Evolutionary conservation across 768 basidiomycete genomes (phyloP).

Genomic region (Phlegmacium glaucopus): DNA sequence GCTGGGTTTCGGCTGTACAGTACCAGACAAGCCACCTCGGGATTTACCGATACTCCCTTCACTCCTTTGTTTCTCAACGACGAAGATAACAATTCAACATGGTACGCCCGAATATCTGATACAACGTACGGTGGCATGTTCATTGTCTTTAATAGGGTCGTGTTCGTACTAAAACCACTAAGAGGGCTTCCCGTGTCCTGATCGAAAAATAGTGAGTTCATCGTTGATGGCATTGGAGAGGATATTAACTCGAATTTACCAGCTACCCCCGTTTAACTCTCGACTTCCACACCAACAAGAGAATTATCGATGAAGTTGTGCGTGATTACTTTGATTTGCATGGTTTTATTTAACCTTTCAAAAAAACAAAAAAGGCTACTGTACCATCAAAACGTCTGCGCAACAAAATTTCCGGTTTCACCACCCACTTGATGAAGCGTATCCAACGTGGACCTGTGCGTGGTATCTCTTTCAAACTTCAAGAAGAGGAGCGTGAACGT

Average conservation of each 20-base stretch:
- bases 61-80: slow-evolving; percentile 12
- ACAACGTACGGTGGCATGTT: slow-evolving; percentile 10
- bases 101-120: slow-evolving; percentile 36
- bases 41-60: slow-evolving; percentile 22
- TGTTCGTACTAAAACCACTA: slow-evolving; percentile 99
- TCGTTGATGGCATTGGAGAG: background rate
- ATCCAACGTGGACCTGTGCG: slow-evolving; percentile 98
- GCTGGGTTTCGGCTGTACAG: slow-evolving; percentile 33
- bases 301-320: slow-evolving; percentile 97
- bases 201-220: slow-evolving; percentile 96
- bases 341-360: background rate
- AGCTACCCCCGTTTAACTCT: slow-evolving; percentile 99
- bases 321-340: slow-evolving; percentile 19
- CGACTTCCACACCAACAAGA: slow-evolving; percentile 99
- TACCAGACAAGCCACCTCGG: slow-evolving; percentile 40
- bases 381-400: slow-evolving; percentile 98
- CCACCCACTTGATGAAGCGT: slow-evolving; percentile 99
- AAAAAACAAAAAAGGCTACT: slow-evolving; percentile 53
- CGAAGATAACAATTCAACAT: slow-evolving; percentile 38
- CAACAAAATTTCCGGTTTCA: slow-evolving; percentile 99
- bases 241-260: slow-evolving; percentile 5
- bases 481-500: slow-evolving; percentile 98
- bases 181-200: slow-evolving; percentile 97
- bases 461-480: slow-evolving; percentile 99
- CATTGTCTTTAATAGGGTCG: slow-evolving; percentile 66